These are phyloP conservation scores for Marvania coccoides DNA, from an alignment of 139 green algal genomes.

Conservation along the genomic window DNA sequence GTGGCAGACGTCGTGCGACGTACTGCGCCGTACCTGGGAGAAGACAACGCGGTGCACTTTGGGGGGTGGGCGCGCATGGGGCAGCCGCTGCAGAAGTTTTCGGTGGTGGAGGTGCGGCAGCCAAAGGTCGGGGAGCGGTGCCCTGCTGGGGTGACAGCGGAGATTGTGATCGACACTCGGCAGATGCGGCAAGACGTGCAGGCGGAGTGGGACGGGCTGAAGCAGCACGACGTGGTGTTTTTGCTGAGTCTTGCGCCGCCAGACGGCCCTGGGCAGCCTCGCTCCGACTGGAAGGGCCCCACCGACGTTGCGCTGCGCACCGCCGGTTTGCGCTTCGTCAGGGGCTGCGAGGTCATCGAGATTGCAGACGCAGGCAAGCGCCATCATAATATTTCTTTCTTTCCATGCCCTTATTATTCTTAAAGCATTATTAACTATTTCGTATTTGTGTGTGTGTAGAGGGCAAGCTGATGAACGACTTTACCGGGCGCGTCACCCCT, in stretches of 20 bases:
- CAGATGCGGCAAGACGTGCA: slow-evolving; percentile 49
- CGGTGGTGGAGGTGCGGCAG: slow-evolving; percentile 47
- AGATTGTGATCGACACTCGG: slow-evolving; percentile 50
- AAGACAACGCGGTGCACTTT: slow-evolving; percentile 47
- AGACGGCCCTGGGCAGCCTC: neutral
- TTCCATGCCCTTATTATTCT: neutral
- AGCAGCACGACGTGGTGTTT: slow-evolving; percentile 95
- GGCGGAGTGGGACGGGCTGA: slow-evolving; percentile 86
- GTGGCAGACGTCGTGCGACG: slow-evolving; percentile 73
- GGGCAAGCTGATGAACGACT: slow-evolving; percentile 90
- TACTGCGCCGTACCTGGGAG: slow-evolving; percentile 47
- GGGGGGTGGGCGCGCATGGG: slow-evolving; percentile 94
- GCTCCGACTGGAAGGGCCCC: neutral
- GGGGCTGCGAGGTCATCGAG: slow-evolving; percentile 81
- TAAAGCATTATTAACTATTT: neutral
- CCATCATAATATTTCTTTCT: too few relatives aligned
- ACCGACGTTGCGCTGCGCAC: neutral
- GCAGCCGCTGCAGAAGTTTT: slow-evolving; percentile 54
- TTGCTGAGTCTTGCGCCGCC: slow-evolving; percentile 59
- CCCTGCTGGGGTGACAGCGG: slow-evolving; percentile 69
- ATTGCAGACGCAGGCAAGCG: slow-evolving; percentile 40
- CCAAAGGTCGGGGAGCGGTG: slow-evolving; percentile 83
- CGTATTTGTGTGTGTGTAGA: slow-evolving; percentile 12
- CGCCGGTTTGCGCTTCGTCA: slow-evolving; percentile 62
- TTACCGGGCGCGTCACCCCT: slow-evolving; percentile 65